These are phyloP conservation scores for Mycena galopus DNA, from an alignment of 768 basidiomycete genomes.

Conservation along the genomic window DNA sequence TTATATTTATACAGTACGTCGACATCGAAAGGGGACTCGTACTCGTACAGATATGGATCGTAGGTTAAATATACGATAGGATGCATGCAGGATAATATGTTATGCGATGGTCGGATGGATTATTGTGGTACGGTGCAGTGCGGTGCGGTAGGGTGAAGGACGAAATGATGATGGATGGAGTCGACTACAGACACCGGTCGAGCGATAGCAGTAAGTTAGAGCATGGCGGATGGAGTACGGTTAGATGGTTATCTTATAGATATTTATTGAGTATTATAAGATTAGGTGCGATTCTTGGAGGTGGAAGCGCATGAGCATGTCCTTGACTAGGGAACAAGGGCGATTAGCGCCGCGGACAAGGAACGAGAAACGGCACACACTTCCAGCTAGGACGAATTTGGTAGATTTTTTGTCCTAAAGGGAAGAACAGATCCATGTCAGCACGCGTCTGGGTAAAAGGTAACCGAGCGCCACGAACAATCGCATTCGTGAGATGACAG, in stretches of 20 bases:
- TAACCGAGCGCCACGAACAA: conserved; percentile 57
- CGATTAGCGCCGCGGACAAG: background rate
- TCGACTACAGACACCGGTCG: background rate
- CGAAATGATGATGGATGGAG: no score
- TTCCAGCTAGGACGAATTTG: conserved; percentile 60
- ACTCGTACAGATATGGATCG: background rate
- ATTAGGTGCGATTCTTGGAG: conserved; percentile 33
- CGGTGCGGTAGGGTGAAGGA: no score
- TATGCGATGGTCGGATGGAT: background rate
- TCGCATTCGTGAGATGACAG: conserved; percentile 80
- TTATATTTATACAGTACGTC: no score
- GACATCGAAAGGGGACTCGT: no score
- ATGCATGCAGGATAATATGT: conserved; percentile 8
- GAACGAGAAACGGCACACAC: conserved; percentile 4
- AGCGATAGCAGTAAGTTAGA: conserved; percentile 16
- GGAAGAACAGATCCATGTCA: conserved; percentile 15
- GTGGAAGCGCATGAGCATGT: conserved; percentile 36
- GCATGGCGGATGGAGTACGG: background rate
- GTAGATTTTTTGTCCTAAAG: conserved; percentile 72
- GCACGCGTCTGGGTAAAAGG: conserved; percentile 1
- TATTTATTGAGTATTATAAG: conserved; percentile 11
- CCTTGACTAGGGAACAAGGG: conserved; percentile 22
- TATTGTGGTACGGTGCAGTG: background rate
- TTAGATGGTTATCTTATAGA: background rate
- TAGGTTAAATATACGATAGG: background rate